These are phyloP conservation scores for Eucalyptus marginata DNA, from an alignment of 345 rosid species.

Conservation along the genomic window DNA sequence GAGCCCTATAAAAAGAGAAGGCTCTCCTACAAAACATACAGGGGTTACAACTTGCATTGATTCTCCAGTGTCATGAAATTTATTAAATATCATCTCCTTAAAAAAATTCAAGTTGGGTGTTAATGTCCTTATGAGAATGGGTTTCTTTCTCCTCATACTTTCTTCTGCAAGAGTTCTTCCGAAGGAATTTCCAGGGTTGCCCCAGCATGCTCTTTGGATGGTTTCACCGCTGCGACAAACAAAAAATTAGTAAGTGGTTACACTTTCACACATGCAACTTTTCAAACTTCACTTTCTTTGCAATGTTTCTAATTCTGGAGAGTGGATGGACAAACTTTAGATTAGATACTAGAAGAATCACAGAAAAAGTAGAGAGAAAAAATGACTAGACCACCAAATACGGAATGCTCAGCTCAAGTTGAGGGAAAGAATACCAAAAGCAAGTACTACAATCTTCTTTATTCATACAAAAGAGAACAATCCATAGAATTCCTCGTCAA, in stretches of 20 bases:
- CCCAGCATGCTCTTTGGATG: conserved; percentile 67
- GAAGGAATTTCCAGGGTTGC: conserved; percentile 80
- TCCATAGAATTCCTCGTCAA: not conserved
- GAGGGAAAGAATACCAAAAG: not conserved
- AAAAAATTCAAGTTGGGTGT: not conserved
- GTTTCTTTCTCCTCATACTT: conserved; percentile 10
- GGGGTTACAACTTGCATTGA: not conserved
- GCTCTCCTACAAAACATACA: not conserved
- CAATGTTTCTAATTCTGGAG: not conserved
- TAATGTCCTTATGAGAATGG: not conserved
- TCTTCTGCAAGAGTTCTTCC: conserved; percentile 48
- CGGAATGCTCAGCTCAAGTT: not conserved
- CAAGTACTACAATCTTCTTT: not conserved
- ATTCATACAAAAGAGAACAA: not conserved
- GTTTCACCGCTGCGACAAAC: conserved; percentile 56
- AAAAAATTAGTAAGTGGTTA: not conserved
- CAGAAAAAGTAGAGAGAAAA: not conserved
- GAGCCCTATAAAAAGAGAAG: not conserved
- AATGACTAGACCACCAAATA: not conserved
- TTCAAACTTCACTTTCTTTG: not conserved
- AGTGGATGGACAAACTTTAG: not conserved
- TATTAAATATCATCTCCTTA: not conserved
- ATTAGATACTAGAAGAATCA: not conserved
- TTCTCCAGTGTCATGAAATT: not conserved
- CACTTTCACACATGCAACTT: not conserved